Percentiles rank a stretch among this genome's conserved stretches.
Conservation (phyloP, 2,329 filamentous ascomycete species). For the Thielaviopsis punctulata region DNA sequence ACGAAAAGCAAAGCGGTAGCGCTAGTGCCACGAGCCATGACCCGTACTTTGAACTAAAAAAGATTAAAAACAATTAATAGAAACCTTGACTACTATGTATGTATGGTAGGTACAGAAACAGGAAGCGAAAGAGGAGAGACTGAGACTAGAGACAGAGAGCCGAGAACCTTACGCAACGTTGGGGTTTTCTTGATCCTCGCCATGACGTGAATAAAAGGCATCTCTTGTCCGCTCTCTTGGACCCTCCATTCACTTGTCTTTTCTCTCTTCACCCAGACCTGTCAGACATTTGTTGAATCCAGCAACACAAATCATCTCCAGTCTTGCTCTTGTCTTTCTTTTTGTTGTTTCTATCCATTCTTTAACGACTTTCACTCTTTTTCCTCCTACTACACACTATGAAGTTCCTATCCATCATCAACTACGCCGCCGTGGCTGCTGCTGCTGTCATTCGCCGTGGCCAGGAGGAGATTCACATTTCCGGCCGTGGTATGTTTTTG, state of each 20-base stretch:
- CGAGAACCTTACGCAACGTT: not conserved
- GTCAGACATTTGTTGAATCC: constrained; percentile 10
- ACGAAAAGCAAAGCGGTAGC: too few species aligned
- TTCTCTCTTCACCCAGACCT: constrained; percentile 4
- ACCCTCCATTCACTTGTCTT: not conserved
- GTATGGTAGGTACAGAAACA: not conserved
- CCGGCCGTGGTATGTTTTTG: constrained; percentile 7
- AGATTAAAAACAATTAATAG: not conserved
- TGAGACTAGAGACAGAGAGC: not conserved
- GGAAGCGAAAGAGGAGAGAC: not conserved
- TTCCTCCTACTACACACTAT: constrained; percentile 1
- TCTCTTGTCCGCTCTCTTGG: not conserved
- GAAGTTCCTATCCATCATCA: constrained; percentile 8
- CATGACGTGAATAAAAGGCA: not conserved
- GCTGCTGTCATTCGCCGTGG: constrained; percentile 11
- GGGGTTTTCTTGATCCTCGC: not conserved
- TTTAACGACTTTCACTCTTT: not conserved
- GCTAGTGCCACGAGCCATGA: not conserved
- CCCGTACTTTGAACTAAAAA: not conserved
- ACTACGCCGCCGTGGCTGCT: constrained; percentile 8
- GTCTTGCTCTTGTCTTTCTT: not conserved
- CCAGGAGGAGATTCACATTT: constrained; percentile 4
- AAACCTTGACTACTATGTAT: not conserved
- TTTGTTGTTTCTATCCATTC: not conserved
- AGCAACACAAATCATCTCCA: not conserved